phyloP scores from a whole-genome alignment of 306 rosid genomes.

The Boehmeria nivea region DNA sequence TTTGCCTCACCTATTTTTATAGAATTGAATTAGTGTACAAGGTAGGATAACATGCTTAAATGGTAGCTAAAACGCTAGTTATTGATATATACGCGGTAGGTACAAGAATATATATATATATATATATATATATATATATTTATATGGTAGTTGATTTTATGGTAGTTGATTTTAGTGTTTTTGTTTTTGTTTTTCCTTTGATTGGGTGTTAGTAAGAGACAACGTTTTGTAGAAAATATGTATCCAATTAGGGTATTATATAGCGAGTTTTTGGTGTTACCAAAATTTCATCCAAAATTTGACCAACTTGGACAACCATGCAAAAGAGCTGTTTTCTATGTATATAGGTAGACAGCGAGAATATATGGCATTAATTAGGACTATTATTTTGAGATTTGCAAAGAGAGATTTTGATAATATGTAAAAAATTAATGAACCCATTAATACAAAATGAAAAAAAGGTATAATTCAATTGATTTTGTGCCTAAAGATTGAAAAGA shows the following conservation, averaged over 20 bases:
- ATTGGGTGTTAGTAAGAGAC: too few relatives aligned
- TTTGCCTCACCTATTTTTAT: background rate
- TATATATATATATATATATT: too few relatives aligned
- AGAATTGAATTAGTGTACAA: background rate
- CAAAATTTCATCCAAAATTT: background rate
- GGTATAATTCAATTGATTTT: too few relatives aligned
- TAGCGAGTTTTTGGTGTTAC: background rate
- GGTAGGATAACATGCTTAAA: background rate
- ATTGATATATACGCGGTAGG: background rate
- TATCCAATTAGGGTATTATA: background rate
- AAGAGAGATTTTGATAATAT: too few relatives aligned
- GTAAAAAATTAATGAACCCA: too few relatives aligned
- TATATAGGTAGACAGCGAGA: background rate
- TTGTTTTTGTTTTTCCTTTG: too few relatives aligned
- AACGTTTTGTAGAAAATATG: too few relatives aligned
- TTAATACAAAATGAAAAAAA: too few relatives aligned
- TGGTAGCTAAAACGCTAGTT: background rate
- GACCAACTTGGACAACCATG: background rate
- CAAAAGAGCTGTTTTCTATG: background rate
- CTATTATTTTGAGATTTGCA: too few relatives aligned
- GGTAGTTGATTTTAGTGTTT: too few relatives aligned
- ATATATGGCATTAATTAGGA: background rate
- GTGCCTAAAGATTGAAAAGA: too few relatives aligned
- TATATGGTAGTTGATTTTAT: too few relatives aligned
- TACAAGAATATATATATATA: background rate